These are phyloP conservation scores for Aquanectria penicillioides DNA, from an alignment of 2,329 filamentous ascomycete species.

Conservation along the genomic window DNA sequence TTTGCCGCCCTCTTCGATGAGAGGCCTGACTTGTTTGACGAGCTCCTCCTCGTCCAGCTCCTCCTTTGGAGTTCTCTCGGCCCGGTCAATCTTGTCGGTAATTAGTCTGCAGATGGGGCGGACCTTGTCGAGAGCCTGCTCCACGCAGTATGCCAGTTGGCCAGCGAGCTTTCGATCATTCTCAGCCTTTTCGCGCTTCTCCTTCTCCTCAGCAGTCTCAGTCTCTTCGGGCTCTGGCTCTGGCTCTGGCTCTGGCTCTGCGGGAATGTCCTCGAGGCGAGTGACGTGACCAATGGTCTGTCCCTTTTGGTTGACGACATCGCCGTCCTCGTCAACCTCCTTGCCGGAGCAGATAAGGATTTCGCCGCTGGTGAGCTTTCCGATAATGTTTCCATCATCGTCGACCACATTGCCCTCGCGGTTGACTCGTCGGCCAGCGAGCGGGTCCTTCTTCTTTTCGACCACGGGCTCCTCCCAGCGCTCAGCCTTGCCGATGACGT, in stretches of 20 bases:
- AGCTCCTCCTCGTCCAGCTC: constrained; percentile 91
- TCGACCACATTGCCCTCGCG: constrained; percentile 68
- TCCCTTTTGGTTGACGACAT: constrained; percentile 76
- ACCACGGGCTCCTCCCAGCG: constrained; percentile 67
- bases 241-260: constrained; percentile 57
- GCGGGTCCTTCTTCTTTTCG: constrained; percentile 61
- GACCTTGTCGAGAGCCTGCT: constrained; percentile 84
- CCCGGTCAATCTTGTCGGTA: constrained; percentile 82
- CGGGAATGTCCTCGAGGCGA: constrained; percentile 68
- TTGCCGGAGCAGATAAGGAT: constrained; percentile 72
- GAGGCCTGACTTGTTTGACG: constrained; percentile 84
- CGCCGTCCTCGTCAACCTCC: constrained; percentile 76
- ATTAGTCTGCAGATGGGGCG: constrained; percentile 89
- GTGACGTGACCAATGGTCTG: constrained; percentile 74
- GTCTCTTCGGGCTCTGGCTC: constrained; percentile 53
- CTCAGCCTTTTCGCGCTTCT: constrained; percentile 65
- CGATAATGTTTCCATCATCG: constrained; percentile 69
- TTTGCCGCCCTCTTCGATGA: constrained; percentile 86
- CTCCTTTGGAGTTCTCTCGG: constrained; percentile 83
- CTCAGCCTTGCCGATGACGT: constrained; percentile 66
- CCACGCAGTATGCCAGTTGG: constrained; percentile 77
- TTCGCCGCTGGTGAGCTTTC: constrained; percentile 75
- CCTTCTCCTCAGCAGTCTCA: constrained; percentile 51
- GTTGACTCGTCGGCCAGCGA: constrained; percentile 66
- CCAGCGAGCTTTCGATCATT: constrained; percentile 80